These are phyloP conservation scores for Andrographis paniculata DNA, from an alignment of 305 asterid genomes.

Conservation along the genomic window DNA sequence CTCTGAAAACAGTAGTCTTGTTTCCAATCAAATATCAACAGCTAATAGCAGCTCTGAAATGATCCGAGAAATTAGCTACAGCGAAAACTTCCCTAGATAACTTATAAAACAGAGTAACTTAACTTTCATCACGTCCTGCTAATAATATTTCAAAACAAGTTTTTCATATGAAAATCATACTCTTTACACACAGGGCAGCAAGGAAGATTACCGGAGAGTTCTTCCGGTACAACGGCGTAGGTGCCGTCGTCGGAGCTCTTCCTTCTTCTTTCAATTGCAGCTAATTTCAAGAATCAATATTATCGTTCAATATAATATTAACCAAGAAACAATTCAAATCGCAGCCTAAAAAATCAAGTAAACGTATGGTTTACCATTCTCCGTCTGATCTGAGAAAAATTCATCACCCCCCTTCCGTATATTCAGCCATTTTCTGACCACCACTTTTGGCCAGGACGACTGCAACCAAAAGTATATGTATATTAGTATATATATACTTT, in stretches of 20 bases:
- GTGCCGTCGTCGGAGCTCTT: slow-evolving; percentile 65
- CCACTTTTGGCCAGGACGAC: slow-evolving; percentile 66
- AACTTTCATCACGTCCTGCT: too few relatives aligned
- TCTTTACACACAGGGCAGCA: too few relatives aligned
- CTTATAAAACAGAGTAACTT: too few relatives aligned
- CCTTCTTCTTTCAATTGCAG: slow-evolving; percentile 32
- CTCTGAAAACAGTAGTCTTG: background rate
- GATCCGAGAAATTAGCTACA: too few relatives aligned
- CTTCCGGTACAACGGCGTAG: slow-evolving; percentile 72
- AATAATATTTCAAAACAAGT: too few relatives aligned
- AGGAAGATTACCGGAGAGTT: slow-evolving; percentile 45
- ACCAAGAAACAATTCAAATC: background rate
- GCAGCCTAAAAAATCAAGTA: background rate
- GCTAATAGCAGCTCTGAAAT: too few relatives aligned
- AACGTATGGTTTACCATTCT: slow-evolving; percentile 28
- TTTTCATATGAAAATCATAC: too few relatives aligned
- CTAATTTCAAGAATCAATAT: slow-evolving; percentile 20
- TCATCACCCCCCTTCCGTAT: slow-evolving; percentile 40
- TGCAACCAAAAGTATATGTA: slow-evolving; percentile 15
- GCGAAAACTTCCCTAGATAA: too few relatives aligned
- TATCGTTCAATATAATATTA: background rate
- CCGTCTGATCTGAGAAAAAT: slow-evolving; percentile 47
- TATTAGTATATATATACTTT: background rate
- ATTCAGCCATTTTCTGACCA: slow-evolving; percentile 64
- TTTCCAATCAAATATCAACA: background rate